Evolutionary conservation across 495 filamentous ascomycete species (phyloP), one percentile per base, ranked within the genome.

Genomic region (Sordaria brevicollis): DNA sequence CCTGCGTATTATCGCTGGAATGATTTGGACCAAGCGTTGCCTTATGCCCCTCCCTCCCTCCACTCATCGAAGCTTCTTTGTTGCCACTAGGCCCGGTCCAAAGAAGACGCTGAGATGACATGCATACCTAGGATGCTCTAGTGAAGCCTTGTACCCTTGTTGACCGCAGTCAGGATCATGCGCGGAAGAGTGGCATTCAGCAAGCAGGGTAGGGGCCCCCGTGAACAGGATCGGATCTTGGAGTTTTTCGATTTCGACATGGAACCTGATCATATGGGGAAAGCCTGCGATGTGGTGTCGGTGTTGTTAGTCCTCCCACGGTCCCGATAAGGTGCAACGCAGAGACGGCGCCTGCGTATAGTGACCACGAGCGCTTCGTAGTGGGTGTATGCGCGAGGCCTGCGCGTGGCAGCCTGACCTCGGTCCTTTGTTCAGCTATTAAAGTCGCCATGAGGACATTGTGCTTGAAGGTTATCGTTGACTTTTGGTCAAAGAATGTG

Each of bases 201-300:
- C 73, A 73, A 74, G 74, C 15, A 62, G 25, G 25, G 76, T 75
- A 73, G 68, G 71, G 68, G 67, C 70, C 73, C 76, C 74, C 73
- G 71, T 75, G 76, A 72, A 70, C 71, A 69, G 72, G 76, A 79
- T 79, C 77, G 65, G 76, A 79, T 77, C 76, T 75, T 75, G 74
- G 70, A 74, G 73, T 31, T 69, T 65, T 76, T 67, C 74, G 71
- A 65, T 76, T 66, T 68, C 69, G 75, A 69, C 71, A 76, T 72
- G 73, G 77, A 76, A 77, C 74, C 71, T 76, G 74, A 77, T 79
- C 76, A 77, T 62, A 31, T 62, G 49, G 25, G 49, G 13, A 62
- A 31, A 62, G 25, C 25, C 25, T 62, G 49, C 17, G 49, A 62
- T 31, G 49, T 25, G 29, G 49, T 31, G 49, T 62, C 6, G 11